phyloP scores from a whole-genome alignment of 164 flowering plant species.

The Aristolochia fimbriata region DNA sequence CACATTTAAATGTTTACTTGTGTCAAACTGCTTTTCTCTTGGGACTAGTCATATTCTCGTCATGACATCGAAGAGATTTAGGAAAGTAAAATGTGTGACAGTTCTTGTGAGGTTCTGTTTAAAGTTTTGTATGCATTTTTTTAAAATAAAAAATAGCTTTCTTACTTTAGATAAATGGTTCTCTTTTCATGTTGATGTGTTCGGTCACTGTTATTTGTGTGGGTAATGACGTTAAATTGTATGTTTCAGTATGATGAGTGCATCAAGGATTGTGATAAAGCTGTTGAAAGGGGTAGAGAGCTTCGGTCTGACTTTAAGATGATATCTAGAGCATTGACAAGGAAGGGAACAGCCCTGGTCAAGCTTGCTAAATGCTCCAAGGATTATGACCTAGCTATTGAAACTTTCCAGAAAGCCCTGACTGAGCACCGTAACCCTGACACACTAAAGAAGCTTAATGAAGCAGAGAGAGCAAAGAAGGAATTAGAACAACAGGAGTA shows the following conservation, averaged over 20 bases:
- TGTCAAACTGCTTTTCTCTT: too few species aligned
- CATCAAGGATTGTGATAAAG: slow-evolving; percentile 88
- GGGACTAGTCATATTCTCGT: too few species aligned
- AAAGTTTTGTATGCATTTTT: too few species aligned
- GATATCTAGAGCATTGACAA: slow-evolving; percentile 87
- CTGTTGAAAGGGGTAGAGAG: slow-evolving; percentile 96
- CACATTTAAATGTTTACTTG: too few species aligned
- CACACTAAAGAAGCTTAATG: slow-evolving; percentile 83
- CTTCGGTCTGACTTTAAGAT: slow-evolving; percentile 87
- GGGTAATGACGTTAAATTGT: not conserved
- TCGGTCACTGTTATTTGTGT: not conserved
- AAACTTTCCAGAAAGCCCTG: slow-evolving; percentile 88
- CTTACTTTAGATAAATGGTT: not conserved
- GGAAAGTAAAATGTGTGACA: too few species aligned
- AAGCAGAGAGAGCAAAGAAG: slow-evolving; percentile 92
- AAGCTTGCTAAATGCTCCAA: slow-evolving; percentile 87
- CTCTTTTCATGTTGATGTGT: not conserved
- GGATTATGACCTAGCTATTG: slow-evolving; percentile 88
- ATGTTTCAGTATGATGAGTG: slow-evolving; percentile 76
- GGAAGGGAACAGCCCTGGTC: slow-evolving; percentile 84
- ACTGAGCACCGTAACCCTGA: slow-evolving; percentile 98
- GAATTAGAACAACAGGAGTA: slow-evolving; percentile 92
- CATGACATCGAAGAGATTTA: too few species aligned
- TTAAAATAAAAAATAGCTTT: too few species aligned
- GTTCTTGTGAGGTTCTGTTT: too few species aligned